Percentiles rank a stretch among this genome's conserved stretches.
Conservation (phyloP, 176 grass and related monocot genomes). For the maize (Zea mays) region DNA sequence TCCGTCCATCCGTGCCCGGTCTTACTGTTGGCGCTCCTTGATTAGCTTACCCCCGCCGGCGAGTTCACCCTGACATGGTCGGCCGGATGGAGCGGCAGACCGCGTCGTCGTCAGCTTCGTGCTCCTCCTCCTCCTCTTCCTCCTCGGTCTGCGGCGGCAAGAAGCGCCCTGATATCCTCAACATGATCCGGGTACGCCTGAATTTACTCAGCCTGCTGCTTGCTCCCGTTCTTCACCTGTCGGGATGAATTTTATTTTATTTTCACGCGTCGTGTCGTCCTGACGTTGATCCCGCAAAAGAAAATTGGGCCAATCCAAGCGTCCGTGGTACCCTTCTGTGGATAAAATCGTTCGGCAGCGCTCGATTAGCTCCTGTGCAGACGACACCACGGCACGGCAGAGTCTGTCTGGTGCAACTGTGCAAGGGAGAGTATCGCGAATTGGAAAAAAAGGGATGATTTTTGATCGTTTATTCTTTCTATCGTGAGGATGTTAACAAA, state of each 20-base stretch:
- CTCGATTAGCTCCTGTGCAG: background rate
- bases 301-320: background rate
- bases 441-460: background rate
- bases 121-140: slow-evolving; percentile 36
- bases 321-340: background rate
- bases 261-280: background rate
- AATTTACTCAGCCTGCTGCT: background rate
- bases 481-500: background rate
- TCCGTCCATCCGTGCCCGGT: background rate
- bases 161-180: slow-evolving; percentile 53
- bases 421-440: background rate
- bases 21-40: background rate
- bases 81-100: slow-evolving; percentile 54
- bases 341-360: background rate
- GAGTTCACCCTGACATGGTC: slow-evolving; percentile 36
- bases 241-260: background rate
- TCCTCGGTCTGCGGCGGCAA: slow-evolving; percentile 36
- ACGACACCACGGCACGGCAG: background rate
- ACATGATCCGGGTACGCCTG: slow-evolving; percentile 54
- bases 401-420: background rate
- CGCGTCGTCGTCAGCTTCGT: slow-evolving; percentile 48
- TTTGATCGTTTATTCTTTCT: background rate
- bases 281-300: background rate
- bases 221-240: background rate
- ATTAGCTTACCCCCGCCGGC: background rate